These are phyloP conservation scores for Alternaria sp. DNA, from an alignment of 2,329 filamentous ascomycete genomes.

Conservation along the genomic window DNA sequence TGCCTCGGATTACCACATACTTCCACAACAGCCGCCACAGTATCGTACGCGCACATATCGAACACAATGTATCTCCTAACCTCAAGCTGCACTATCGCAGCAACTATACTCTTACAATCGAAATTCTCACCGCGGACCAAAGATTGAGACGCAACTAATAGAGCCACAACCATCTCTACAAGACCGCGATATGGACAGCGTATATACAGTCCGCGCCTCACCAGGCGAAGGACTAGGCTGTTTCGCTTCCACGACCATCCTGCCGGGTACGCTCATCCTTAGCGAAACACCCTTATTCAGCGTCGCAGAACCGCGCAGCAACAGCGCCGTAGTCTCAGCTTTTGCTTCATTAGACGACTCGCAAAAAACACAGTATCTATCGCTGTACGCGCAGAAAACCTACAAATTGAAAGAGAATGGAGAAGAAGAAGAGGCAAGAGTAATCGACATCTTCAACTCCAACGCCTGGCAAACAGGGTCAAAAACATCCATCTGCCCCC, in stretches of 20 bases:
- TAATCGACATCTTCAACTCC: constrained; percentile 31
- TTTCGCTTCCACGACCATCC: constrained; percentile 40
- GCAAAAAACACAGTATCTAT: constrained; percentile 21
- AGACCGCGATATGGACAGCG: constrained; percentile 12
- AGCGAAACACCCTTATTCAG: constrained; percentile 45
- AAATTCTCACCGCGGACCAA: background rate
- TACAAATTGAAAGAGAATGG: background rate
- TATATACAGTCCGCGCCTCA: constrained; percentile 27
- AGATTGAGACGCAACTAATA: background rate
- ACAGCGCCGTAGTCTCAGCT: constrained; percentile 14
- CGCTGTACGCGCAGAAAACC: constrained; percentile 15
- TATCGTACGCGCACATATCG: background rate
- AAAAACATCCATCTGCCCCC: constrained; percentile 34
- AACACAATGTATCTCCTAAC: background rate
- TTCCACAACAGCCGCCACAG: background rate
- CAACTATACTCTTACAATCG: background rate
- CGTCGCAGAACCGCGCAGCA: constrained; percentile 31
- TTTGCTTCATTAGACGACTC: constrained; percentile 9
- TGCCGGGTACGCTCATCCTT: constrained; percentile 44
- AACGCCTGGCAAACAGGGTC: constrained; percentile 27
- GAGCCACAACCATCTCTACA: background rate
- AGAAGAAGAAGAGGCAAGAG: constrained; percentile 3
- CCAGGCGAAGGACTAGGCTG: constrained; percentile 47
- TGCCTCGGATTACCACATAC: background rate
- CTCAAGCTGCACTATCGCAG: background rate